A percentile compares a stretch with the other conserved stretches of the same genome.
phyloP scores from a whole-genome alignment of 352 stramenopile genomes.

The Pseudoperonospora humuli region DNA sequence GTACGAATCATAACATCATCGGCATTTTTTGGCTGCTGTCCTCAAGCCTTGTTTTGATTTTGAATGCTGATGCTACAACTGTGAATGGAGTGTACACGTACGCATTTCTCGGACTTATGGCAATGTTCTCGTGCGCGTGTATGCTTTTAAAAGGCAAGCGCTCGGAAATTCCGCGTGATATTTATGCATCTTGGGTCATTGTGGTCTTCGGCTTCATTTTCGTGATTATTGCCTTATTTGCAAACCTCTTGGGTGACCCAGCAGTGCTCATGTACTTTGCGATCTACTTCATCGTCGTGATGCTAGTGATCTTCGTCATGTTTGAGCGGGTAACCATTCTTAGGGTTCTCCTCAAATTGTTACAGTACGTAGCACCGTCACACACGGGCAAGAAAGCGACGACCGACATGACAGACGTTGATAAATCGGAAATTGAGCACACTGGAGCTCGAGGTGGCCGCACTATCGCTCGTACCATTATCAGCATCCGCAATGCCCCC shows the following conservation, averaged over 20 bases:
- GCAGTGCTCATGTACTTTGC: conserved; percentile 80
- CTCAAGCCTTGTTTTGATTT: conserved; percentile 52
- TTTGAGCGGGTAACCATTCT: conserved; percentile 80
- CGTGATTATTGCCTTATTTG: conserved; percentile 63
- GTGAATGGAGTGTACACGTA: conserved; percentile 81
- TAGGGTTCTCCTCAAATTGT: conserved; percentile 48
- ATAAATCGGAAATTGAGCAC: conserved; percentile 19
- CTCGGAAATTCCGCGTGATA: conserved; percentile 59
- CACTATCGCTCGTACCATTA: conserved; percentile 73
- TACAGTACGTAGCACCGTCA: conserved; percentile 61
- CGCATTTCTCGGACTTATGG: conserved; percentile 77
- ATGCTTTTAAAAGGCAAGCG: conserved; percentile 84
- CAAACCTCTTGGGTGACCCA: conserved; percentile 72
- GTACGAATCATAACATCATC: conserved; percentile 77
- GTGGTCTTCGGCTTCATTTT: conserved; percentile 23
- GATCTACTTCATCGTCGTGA: conserved; percentile 74
- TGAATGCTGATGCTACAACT: conserved; percentile 62
- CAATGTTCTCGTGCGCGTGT: conserved; percentile 70
- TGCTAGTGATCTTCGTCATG: conserved; percentile 73
- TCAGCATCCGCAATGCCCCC: conserved; percentile 75
- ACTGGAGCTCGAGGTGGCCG: conserved; percentile 70
- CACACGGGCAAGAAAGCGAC: conserved; percentile 7
- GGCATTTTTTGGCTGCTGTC: conserved; percentile 55
- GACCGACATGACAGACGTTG: neutral
- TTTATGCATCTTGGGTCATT: conserved; percentile 43